A percentile compares a stretch with the other conserved stretches of the same genome.
Evolutionary conservation across 345 rosid genomes (phyloP).

Genomic region (Citrus medica): DNA sequence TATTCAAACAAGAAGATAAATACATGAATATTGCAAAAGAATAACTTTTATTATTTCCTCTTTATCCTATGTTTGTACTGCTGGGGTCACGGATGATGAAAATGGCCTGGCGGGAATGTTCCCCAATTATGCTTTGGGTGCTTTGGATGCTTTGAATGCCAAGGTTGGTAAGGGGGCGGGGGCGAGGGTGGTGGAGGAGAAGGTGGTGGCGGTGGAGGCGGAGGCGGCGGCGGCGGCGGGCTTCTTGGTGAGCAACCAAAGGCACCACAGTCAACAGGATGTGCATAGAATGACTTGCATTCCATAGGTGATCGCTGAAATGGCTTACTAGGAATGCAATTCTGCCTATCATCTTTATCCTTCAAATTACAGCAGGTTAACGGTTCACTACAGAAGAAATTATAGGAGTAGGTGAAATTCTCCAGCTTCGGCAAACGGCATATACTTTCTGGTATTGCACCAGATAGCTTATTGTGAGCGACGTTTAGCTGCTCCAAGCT

Average conservation of each 20-base stretch:
- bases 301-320: constrained; percentile 54
- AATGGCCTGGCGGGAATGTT: neutral
- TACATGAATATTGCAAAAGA: neutral
- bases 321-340: constrained; percentile 65
- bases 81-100: constrained; percentile 13
- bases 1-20: neutral
- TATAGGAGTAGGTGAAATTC: constrained; percentile 71
- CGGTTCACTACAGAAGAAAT: constrained; percentile 66
- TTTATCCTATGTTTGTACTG: neutral
- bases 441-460: constrained; percentile 57
- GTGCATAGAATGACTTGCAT: constrained; percentile 52
- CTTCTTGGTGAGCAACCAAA: constrained; percentile 46
- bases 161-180: neutral
- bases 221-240: constrained; percentile 20
- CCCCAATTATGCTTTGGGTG: neutral
- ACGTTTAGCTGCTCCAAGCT: constrained; percentile 76
- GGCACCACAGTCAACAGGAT: constrained; percentile 51
- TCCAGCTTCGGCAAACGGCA: constrained; percentile 62
- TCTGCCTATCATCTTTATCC: constrained; percentile 49
- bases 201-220: neutral
- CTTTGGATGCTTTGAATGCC: too few relatives aligned
- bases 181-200: constrained; percentile 18
- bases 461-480: constrained; percentile 58
- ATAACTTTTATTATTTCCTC: neutral
- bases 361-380: constrained; percentile 46